phyloP scores from a whole-genome alignment of 257 asterid species.

The Coffea canephora region DNA sequence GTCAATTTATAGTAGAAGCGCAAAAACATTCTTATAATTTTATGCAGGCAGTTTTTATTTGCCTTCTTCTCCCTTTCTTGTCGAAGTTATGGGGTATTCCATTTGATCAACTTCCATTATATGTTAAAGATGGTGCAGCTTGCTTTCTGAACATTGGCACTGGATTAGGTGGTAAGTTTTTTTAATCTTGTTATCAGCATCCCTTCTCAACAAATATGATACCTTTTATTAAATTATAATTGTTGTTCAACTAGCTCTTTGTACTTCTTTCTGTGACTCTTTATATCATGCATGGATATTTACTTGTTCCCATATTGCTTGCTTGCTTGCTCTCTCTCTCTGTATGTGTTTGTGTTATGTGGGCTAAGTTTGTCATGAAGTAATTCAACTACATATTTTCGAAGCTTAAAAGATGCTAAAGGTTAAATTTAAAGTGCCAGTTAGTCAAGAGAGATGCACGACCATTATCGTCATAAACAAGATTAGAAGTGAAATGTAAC shows the following conservation, averaged over 20 bases:
- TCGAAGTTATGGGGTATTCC: constrained; percentile 95
- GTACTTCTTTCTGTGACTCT: too few species aligned
- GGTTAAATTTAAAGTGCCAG: not conserved
- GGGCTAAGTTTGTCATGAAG: not conserved
- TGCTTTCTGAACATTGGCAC: constrained; percentile 87
- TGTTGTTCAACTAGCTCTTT: not conserved
- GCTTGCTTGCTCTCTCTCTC: too few species aligned
- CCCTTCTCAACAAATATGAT: not conserved
- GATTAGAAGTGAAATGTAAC: not conserved
- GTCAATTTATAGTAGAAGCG: constrained; percentile 21
- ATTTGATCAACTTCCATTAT: constrained; percentile 68
- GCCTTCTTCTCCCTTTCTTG: constrained; percentile 92
- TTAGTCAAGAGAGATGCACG: not conserved
- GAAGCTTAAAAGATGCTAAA: not conserved
- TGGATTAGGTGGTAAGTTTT: constrained; percentile 57
- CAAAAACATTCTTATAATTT: constrained; percentile 24
- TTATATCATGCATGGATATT: not conserved
- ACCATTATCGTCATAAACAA: not conserved
- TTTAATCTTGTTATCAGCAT: constrained; percentile 12
- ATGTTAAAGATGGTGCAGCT: constrained; percentile 91
- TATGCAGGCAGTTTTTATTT: constrained; percentile 73
- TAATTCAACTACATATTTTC: not conserved
- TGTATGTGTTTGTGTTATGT: not conserved
- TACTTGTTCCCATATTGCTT: not conserved
- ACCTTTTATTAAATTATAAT: not conserved